Base-by-base conservation (phyloP, 1,139 yeast genomes). In the Blastobotrys serpentis region DNA sequence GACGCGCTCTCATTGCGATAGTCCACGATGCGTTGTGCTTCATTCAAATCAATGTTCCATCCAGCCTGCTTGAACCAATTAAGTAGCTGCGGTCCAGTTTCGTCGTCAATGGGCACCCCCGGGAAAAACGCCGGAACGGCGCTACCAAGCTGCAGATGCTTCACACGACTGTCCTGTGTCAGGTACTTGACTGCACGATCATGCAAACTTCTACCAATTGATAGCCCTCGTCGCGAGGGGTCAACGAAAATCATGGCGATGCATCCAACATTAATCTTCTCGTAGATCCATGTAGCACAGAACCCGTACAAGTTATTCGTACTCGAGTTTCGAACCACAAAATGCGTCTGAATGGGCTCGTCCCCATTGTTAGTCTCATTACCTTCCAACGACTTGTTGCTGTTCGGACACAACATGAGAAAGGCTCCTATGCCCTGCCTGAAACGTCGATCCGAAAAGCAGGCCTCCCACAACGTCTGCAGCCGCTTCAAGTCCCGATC, bases 281-380 rank as follows among this genome's bases (percentile, higher is more conserved):
- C 72, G 41, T 59, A 58, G 4, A 75, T 74, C 84, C 84, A 79
- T 0, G 85, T 79, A 30, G 78, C 66, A n/a, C 79, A 71, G 17
- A 79, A 66, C 3, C 86, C 86, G 56, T 79, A 79, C 17, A 81
- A 58, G 23, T 77, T 73, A 55, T 80, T 79, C 34, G 81, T 68
- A 11, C 81, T 74, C 2, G 84, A 75, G 60, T 81, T 81, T 44
- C 84, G 66, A 18, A 81, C 83, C 44, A 82, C 79, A 61, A 81
- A 81, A 59, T 79, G 83, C 43, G 70, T 61, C 33, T 60, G 64
- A 5, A 49, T 13, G 14, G 51, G 1, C 16, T 42, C 43, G 13
- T 21, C 30, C 14, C 36, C 36, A 14, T 37, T 22, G 13, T 32
- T 37, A 5, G 2, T 18, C 8, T 23, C 26, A 22, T 22, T 32